Percentiles rank a stretch among this genome's conserved stretches.
Evolutionary conservation across 164 flowering plant species (phyloP).

Genomic region (Warburgia ugandensis): DNA sequence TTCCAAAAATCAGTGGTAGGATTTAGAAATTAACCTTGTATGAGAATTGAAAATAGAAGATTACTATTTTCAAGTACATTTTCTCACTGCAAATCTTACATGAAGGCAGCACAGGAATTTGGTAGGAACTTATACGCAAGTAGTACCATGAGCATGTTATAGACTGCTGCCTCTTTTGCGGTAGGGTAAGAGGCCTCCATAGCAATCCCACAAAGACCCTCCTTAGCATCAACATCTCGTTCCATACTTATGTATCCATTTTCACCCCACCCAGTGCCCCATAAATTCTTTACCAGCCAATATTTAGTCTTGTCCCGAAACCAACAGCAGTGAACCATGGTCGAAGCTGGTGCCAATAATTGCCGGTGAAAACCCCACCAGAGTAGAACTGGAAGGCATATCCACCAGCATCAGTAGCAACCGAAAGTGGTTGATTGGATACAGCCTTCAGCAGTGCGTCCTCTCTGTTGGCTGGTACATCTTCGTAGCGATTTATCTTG

Average conservation of each 20-base stretch:
- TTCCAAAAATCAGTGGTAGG: too few relatives aligned
- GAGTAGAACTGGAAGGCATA: conserved; percentile 20
- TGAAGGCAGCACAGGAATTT: too few relatives aligned
- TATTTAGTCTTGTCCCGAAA: conserved; percentile 19
- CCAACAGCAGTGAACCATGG: conserved; percentile 27
- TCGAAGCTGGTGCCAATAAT: conserved; percentile 13
- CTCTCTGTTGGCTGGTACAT: conserved; percentile 20
- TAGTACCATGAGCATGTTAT: too few relatives aligned
- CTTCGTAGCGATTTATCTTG: conserved; percentile 12
- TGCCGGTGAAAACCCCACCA: conserved; percentile 22
- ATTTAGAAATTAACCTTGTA: too few relatives aligned
- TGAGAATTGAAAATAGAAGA: too few relatives aligned
- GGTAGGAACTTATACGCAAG: too few relatives aligned
- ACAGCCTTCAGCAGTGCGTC: conserved; percentile 19
- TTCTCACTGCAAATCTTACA: too few relatives aligned
- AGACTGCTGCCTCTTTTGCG: not conserved
- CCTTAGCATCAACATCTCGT: conserved; percentile 12
- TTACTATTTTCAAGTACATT: too few relatives aligned
- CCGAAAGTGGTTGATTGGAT: conserved; percentile 24
- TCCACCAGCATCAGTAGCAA: conserved; percentile 16
- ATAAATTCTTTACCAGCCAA: conserved; percentile 28
- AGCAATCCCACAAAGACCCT: conserved; percentile 22
- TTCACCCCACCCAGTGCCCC: conserved; percentile 25
- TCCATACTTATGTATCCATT: conserved; percentile 21
- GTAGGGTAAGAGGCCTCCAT: conserved; percentile 17